Conservation (phyloP, 305 asterid genomes). For the Fraxinus latifolia region DNA sequence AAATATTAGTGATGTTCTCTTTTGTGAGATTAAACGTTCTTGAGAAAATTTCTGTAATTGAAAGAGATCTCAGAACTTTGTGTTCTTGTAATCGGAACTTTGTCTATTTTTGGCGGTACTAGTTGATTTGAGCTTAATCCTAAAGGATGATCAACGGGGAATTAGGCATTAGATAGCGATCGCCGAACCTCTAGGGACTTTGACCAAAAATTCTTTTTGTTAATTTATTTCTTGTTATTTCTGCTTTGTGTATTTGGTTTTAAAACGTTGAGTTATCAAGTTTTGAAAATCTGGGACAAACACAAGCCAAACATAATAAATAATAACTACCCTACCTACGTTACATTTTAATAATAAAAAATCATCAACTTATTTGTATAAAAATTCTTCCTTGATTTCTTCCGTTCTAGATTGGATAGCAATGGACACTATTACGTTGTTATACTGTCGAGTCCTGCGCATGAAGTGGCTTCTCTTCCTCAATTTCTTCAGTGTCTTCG, state of each 20-base stretch:
- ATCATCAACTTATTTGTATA: slow-evolving; percentile 5
- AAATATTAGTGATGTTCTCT: neutral
- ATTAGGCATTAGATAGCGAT: neutral
- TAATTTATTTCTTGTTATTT: too few species aligned
- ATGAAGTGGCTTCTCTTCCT: slow-evolving; percentile 11
- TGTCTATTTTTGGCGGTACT: neutral
- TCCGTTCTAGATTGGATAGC: neutral
- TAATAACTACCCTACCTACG: neutral
- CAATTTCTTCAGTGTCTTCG: neutral
- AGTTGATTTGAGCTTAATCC: neutral
- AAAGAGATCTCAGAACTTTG: neutral
- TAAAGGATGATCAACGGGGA: neutral
- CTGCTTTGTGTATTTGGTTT: too few species aligned
- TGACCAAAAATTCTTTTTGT: neutral
- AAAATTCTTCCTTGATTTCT: slow-evolving; percentile 16
- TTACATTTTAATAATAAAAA: neutral
- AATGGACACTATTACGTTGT: neutral
- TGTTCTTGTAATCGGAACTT: too few species aligned
- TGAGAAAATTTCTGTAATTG: too few species aligned
- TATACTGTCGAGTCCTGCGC: neutral
- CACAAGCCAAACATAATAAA: neutral
- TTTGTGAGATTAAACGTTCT: too few species aligned
- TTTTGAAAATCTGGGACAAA: too few species aligned
- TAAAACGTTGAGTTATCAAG: too few species aligned
- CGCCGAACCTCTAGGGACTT: neutral